phyloP scores from a whole-genome alignment of 495 filamentous ascomycete species.

The Schizothecium vesticola region DNA sequence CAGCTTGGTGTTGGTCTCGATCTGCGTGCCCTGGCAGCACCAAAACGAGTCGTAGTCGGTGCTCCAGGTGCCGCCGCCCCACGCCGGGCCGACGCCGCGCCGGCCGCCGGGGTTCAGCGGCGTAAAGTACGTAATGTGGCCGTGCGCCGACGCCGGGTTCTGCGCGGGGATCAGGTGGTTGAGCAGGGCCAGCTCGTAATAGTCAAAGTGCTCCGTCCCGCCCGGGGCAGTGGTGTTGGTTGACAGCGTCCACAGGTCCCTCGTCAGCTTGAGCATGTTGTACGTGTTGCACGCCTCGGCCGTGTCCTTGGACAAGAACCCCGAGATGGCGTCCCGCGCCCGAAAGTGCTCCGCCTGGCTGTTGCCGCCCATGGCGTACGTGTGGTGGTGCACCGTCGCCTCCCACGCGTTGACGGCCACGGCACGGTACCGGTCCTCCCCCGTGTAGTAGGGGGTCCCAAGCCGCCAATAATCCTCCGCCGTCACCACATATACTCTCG shows the following conservation, averaged over 20 bases:
- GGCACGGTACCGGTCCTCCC: slow-evolving; percentile 24
- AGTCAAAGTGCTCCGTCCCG: slow-evolving; percentile 32
- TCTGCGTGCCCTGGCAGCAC: slow-evolving; percentile 21
- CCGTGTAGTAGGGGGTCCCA: no score
- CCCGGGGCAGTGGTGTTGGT: slow-evolving; percentile 10
- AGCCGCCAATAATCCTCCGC: no score
- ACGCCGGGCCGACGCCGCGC: slow-evolving; percentile 20
- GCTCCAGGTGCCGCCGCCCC: slow-evolving; percentile 22
- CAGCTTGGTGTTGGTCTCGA: slow-evolving; percentile 23
- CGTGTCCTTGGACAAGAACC: slow-evolving; percentile 28
- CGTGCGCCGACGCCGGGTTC: slow-evolving; percentile 27
- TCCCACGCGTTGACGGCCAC: slow-evolving; percentile 36
- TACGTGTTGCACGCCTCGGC: slow-evolving; percentile 37
- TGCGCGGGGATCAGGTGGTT: slow-evolving; percentile 36
- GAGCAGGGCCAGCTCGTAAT: slow-evolving; percentile 34
- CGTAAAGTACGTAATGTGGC: slow-evolving; percentile 37
- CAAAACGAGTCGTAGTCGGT: slow-evolving; percentile 22
- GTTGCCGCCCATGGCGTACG: slow-evolving; percentile 38
- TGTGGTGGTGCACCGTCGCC: slow-evolving; percentile 28
- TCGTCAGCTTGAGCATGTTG: slow-evolving; percentile 40
- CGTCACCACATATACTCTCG: slow-evolving; percentile 28
- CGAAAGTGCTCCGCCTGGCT: slow-evolving; percentile 39
- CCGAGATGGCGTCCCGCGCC: slow-evolving; percentile 27
- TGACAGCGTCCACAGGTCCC: slow-evolving; percentile 30
- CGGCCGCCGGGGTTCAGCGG: slow-evolving; percentile 30